Percentiles rank a stretch among this genome's conserved stretches.
Evolutionary conservation across 148 eudicot species (phyloP).

Genomic region (Fagopyrum homotropicum): DNA sequence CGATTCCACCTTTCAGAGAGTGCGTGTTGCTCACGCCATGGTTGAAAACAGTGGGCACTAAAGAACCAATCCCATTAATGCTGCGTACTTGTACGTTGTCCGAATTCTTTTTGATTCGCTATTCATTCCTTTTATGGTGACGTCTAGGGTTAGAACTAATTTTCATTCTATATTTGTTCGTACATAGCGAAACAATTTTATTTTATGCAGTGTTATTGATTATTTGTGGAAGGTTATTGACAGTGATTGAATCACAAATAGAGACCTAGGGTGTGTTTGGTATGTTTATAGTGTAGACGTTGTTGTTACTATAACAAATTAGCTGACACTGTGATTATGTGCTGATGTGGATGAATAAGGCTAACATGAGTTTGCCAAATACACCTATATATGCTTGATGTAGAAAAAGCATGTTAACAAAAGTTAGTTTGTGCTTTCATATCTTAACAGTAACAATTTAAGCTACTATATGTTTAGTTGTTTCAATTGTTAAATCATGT

Average conservation of each 20-base stretch:
- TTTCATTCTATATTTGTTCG: background rate
- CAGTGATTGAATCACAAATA: background rate
- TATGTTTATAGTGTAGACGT: background rate
- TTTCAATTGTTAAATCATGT: background rate
- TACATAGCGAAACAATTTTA: background rate
- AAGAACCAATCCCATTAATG: background rate
- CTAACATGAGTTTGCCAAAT: background rate
- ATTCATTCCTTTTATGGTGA: background rate
- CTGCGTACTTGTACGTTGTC: background rate
- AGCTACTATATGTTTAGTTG: background rate
- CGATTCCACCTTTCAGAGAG: background rate
- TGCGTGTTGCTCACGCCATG: background rate
- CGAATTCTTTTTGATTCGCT: background rate
- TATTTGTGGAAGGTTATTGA: background rate
- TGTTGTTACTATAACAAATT: background rate
- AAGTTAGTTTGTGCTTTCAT: background rate
- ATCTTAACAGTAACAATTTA: background rate
- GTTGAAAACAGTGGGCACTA: background rate
- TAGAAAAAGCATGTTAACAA: background rate
- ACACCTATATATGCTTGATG: background rate
- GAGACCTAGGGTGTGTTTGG: background rate
- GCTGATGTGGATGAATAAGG: background rate
- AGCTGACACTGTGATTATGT: background rate
- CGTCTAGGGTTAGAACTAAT: background rate
- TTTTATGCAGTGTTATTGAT: background rate